Evolutionary conservation across 2,329 filamentous ascomycete genomes (phyloP), one percentile per base, ranked within the genome.

Genomic region (Scedosporium aurantiacum): DNA sequence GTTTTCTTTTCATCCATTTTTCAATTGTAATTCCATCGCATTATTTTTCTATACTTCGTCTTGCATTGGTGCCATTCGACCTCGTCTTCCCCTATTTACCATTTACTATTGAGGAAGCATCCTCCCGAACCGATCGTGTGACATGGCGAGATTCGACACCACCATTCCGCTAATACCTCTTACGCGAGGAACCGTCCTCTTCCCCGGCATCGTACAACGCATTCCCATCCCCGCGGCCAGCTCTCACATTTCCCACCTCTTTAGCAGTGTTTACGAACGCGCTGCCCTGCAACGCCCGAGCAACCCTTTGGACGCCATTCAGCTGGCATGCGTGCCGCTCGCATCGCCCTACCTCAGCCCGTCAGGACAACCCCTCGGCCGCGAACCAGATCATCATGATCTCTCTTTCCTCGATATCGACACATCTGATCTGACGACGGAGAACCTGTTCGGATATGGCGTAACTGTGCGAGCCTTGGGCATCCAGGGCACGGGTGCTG

Each of bases 271-370:
- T 63, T 93, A 96, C 74, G 89, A 89, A 68, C 85, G 86, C 67
- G 86, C 87, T 28, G 80, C 88, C 40, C 82, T 84, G 47, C 87
- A 86, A 68, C 83, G 87, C 66, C 82, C 85, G 28, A 82, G 81
- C 64, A 80, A 85, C 66, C 78, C 82, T 64, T 79, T 87, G 69
- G 82, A 86, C 66, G 78, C 79, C 66, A 85, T 96, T 67, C 86
- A 89, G 7, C 86, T 97, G 66, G 91, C 89, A 60, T 97, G 93
- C 72, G 86, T 97, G 61, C 94, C 94, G 21, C 79, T 97, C 63
- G 87, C 81, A 65, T 94, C 90, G 58, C 86, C 87, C 3, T 81
- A 87, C 25, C 79, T 96, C 27, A 86, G 85, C 62, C 80, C 82
- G 28, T 85, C 90, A 69, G 91, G 91, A 54, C 87, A 92, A 73